Evolutionary conservation across 2,329 filamentous ascomycete species (phyloP).

Genomic region (Pyrenophora tritici-repentis): DNA sequence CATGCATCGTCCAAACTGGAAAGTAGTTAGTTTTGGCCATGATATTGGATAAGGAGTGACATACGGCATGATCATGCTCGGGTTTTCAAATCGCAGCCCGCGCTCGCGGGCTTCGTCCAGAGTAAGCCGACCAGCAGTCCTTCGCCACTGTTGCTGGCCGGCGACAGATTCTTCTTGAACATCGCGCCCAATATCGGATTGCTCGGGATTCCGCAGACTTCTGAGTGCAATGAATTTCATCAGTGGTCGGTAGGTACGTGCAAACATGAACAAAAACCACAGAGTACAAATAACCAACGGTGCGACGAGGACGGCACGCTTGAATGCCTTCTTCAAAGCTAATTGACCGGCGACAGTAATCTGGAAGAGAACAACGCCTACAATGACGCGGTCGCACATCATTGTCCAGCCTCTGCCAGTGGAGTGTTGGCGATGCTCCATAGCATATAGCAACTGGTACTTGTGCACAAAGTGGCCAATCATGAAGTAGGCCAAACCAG

Average conservation of each 20-base stretch:
- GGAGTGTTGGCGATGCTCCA: slow-evolving; percentile 95
- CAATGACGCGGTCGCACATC: slow-evolving; percentile 88
- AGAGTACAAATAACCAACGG: slow-evolving; percentile 80
- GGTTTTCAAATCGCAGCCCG: slow-evolving; percentile 74
- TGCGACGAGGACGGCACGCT: slow-evolving; percentile 71
- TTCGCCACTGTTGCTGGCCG: slow-evolving; percentile 11
- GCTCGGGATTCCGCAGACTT: slow-evolving; percentile 72
- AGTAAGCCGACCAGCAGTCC: slow-evolving; percentile 57
- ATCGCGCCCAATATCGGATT: slow-evolving; percentile 54
- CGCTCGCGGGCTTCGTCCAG: slow-evolving; percentile 74
- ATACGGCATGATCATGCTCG: slow-evolving; percentile 71
- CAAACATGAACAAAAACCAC: slow-evolving; percentile 88
- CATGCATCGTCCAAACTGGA: slow-evolving; percentile 69
- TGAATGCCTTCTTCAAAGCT: slow-evolving; percentile 73
- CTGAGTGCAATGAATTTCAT: slow-evolving; percentile 91
- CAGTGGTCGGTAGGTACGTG: slow-evolving; percentile 80
- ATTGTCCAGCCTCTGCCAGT: slow-evolving; percentile 95
- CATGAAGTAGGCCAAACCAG: slow-evolving; percentile 81
- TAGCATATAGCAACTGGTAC: slow-evolving; percentile 95
- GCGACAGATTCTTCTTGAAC: slow-evolving; percentile 49
- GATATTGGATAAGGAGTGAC: slow-evolving; percentile 38
- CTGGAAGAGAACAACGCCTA: slow-evolving; percentile 88
- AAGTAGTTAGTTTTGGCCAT: slow-evolving; percentile 19
- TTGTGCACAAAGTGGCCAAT: slow-evolving; percentile 92
- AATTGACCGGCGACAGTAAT: slow-evolving; percentile 88